Evolutionary conservation across 78 protist genomes (phyloP).

Genomic region (Isochrysis galbana): DNA sequence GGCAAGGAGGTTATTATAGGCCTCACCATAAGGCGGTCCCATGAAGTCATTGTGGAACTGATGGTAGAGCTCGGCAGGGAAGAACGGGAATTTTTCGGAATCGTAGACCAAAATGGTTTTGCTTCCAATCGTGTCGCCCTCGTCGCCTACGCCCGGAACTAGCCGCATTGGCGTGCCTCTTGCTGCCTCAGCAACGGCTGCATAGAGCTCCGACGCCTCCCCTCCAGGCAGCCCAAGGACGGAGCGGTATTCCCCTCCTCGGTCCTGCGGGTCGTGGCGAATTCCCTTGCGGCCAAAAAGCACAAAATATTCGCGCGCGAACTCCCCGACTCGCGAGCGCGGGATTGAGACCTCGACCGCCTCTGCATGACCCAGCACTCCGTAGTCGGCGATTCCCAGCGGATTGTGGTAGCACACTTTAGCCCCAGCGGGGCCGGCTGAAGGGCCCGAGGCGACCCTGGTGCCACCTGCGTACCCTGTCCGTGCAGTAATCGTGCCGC

Average conservation of each 20-base stretch:
- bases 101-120: not conserved
- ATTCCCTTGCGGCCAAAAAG: not conserved
- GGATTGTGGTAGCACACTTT: not conserved
- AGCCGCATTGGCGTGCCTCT: not conserved
- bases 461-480: not conserved
- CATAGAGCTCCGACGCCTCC: not conserved
- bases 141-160: not conserved
- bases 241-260: not conserved
- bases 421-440: not conserved
- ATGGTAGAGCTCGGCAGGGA: slow-evolving; percentile 19
- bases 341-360: not conserved
- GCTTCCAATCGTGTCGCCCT: not conserved
- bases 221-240: slow-evolving; percentile 11
- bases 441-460: not conserved
- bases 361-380: slow-evolving; percentile 19
- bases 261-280: slow-evolving; percentile 33
- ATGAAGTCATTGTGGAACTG: slow-evolving; percentile 21
- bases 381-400: not conserved
- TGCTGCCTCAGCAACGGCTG: not conserved
- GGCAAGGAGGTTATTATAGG: not conserved
- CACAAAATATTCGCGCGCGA: not conserved
- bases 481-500: not conserved
- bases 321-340: not conserved
- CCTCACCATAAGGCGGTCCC: slow-evolving; percentile 2
- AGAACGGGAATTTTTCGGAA: not conserved